Evolutionary conservation across 2,329 filamentous ascomycete genomes (phyloP).

Genomic region (Neurospora sp.): DNA sequence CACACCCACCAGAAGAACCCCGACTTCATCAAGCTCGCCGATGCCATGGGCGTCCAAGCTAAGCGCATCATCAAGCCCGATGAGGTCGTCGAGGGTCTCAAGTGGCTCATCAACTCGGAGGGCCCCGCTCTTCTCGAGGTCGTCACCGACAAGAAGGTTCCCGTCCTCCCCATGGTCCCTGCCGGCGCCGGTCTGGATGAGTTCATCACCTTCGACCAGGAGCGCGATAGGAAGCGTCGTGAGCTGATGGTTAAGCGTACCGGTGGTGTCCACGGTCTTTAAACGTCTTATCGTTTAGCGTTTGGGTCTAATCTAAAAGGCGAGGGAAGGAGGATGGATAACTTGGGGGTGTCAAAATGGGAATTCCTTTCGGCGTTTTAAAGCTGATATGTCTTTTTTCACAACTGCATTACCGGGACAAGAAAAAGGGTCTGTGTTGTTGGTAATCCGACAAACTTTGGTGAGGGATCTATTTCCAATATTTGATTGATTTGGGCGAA

Average conservation of each 20-base stretch:
- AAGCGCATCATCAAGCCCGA: constrained; percentile 62
- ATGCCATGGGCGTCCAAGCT: constrained; percentile 81
- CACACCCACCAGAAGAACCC: constrained; percentile 93
- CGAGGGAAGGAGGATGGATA: background rate
- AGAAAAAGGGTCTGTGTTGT: constrained; percentile 1
- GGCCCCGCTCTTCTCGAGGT: constrained; percentile 93
- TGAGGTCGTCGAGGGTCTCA: constrained; percentile 66
- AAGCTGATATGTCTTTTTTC: background rate
- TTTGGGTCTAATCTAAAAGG: background rate
- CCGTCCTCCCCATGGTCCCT: constrained; percentile 96
- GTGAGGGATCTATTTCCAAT: background rate
- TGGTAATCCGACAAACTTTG: background rate
- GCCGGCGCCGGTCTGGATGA: constrained; percentile 80
- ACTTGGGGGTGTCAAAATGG: background rate
- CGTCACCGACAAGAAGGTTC: constrained; percentile 81
- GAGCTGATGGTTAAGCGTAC: constrained; percentile 57
- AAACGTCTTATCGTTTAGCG: constrained; percentile 5
- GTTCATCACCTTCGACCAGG: constrained; percentile 79
- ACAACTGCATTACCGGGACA: constrained; percentile 1
- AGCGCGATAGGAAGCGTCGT: constrained; percentile 49
- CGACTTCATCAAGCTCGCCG: constrained; percentile 87
- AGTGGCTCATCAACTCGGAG: constrained; percentile 81
- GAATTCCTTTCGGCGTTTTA: background rate
- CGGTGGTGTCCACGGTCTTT: constrained; percentile 35
- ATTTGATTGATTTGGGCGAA: background rate